Base-by-base conservation (phyloP, 2,329 filamentous ascomycete species). In the Neofusicoccum parvum region DNA sequence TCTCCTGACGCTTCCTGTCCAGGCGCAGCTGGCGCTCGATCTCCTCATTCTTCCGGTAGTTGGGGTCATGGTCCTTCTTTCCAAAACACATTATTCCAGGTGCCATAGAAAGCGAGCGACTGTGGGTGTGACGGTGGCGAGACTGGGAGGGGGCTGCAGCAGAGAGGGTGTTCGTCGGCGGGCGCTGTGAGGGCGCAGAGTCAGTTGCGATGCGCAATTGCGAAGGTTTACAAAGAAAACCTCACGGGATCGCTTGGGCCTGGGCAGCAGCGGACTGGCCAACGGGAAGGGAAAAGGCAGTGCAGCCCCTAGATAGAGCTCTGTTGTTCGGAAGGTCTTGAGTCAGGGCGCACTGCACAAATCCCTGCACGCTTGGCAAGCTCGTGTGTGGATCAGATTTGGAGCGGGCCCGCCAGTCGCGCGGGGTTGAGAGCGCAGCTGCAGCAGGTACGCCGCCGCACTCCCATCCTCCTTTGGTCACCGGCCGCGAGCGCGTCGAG, bases 11-110 rank as follows among this genome's bases (percentile, higher is more conserved):
- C 86, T 95, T 97, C 82, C 94, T 92, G 82, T 98, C 95, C 72
- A 89, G 87, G 68, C 92, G 90, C 72, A 99, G 87, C 73, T 87
- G 82, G 80, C 90, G 92, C 76, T 99, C 95, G 72, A 99, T 93
- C 77, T 95, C 92, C 71, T 76, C 87, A 78, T 82, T 84, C 72
- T 80, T 80, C 73, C 77, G 77, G 67, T 78, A 77, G 54, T 80
- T 79, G 14, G 81, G 80, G 70, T 83, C 80, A 64, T 80, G 78
- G 66, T 80, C 73, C 73, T 82, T 83, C 69, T 78, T 79, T 70
- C 82, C 81, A 76, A 84, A 84, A 75, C 82, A 84, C 82, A 84
- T 83, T 74, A 81, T 65, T 50, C 63, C 63, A 39, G 68, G 68
- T 65, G 68, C 67, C 68, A 70, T 70, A 51, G 37, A 65, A 48